Base-by-base conservation (phyloP, 2,329 filamentous ascomycete genomes). In the Hypoxylon sp. region DNA sequence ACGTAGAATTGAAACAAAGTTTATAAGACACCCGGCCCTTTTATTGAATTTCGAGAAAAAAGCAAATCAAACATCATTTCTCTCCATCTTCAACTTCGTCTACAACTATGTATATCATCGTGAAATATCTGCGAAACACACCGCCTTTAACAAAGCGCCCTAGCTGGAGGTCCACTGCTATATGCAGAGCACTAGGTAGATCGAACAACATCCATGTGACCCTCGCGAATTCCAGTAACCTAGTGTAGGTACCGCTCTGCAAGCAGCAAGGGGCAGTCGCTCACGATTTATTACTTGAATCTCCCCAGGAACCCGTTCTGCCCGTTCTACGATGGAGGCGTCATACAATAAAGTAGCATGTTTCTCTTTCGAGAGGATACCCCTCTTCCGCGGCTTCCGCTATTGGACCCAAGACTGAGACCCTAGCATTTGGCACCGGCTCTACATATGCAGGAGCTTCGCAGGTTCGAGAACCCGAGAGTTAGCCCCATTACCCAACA, bases 391-490 rank as follows among this genome's bases (percentile, higher is more conserved):
- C 52, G 38, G 28, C 52, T 21, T 64, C 67, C 67, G 67, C 41
- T 60, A 64, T 67, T 69, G 56, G 63, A 32, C 57, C 65, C 43
- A 43, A 58, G 34, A 64, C 28, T 46, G 28, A 63, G 50, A 65
- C 60, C 67, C 67, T 67, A 67, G 60, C 58, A 52, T 43, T 51
- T 28, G 53, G 51, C 34, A 52, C 60, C 51, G 55, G 50, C 64
- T 49, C 30, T 63, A 45, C 19, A 25, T 63, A 58, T 57, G 63
- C 41, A 59, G 52, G 58, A 63, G 64, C 53, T 49, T 53, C 61
- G 53, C 53, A 57, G 45, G 36, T 63, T 57, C 63, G 51, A 65
- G 63, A 56, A 60, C 30, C 53, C 55, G 49, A 58, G 13, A 50
- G 36, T 34, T 28, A 45, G 19, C 58, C 48, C 58, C 58, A 60